A percentile compares a stretch with the other conserved stretches of the same genome.
phyloP scores from a whole-genome alignment of 257 asterid genomes.

The Lycium ferocissimum region DNA sequence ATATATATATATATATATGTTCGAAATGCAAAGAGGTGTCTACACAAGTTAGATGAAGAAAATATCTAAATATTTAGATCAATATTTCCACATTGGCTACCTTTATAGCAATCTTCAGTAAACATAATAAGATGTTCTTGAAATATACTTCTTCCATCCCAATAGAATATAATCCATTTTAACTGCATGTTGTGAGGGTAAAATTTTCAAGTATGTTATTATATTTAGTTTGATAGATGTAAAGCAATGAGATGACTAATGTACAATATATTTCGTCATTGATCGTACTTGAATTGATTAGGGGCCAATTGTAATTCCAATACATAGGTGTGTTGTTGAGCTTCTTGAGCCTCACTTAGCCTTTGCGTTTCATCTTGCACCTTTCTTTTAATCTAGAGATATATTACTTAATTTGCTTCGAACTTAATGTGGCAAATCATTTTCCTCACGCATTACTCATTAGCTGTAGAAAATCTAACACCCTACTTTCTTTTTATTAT shows the following conservation, averaged over 20 bases:
- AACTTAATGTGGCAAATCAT: constrained; percentile 17
- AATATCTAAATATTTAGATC: background rate
- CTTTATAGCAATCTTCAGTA: background rate
- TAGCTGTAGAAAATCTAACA: background rate
- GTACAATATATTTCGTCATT: background rate
- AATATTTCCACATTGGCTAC: background rate
- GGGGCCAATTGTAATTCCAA: background rate
- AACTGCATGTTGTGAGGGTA: background rate
- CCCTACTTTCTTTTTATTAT: constrained; percentile 36
- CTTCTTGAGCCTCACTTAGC: background rate
- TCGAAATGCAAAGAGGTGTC: background rate
- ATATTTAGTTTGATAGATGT: background rate
- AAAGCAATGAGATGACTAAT: background rate
- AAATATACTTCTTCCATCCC: background rate
- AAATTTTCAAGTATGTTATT: background rate
- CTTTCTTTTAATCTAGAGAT: background rate
- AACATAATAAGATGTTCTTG: background rate
- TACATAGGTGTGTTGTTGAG: background rate
- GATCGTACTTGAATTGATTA: background rate
- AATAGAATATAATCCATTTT: background rate
- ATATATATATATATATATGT: background rate
- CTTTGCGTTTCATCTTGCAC: background rate
- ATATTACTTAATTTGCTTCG: background rate
- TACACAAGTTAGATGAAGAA: background rate
- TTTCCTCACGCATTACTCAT: background rate